Conservation (phyloP, 306 rosid genomes). For the Hippophae gyantsensis region DNA sequence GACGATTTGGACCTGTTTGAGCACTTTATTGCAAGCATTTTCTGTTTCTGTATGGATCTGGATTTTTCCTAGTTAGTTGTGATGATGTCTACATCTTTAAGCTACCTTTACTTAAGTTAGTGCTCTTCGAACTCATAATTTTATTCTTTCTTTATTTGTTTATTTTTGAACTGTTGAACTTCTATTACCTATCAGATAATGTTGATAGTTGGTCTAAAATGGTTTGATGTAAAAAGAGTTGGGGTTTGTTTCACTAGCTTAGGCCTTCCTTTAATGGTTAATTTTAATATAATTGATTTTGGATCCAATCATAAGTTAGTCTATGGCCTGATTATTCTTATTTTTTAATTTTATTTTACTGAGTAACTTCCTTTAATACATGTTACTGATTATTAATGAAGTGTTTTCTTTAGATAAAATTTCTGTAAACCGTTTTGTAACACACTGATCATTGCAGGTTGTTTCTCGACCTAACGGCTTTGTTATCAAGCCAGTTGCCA, state of each 20-base stretch:
- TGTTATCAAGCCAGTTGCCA: slow-evolving; percentile 77
- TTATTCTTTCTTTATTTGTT: too few species aligned
- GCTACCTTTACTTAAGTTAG: too few species aligned
- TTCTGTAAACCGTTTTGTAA: slow-evolving; percentile 1
- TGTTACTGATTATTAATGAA: too few species aligned
- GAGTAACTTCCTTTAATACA: too few species aligned
- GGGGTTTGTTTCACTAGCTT: neutral
- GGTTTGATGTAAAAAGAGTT: too few species aligned
- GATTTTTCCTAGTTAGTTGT: too few species aligned
- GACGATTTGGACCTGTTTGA: slow-evolving; percentile 14
- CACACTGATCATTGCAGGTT: slow-evolving; percentile 48
- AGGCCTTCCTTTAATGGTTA: slow-evolving; percentile 1
- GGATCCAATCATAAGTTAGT: slow-evolving; percentile 4
- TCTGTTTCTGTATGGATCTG: slow-evolving; percentile 2
- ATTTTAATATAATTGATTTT: neutral
- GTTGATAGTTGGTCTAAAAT: too few species aligned
- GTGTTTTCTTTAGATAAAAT: too few species aligned
- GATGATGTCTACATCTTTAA: too few species aligned
- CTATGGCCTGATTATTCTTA: neutral
- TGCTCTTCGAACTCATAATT: too few species aligned
- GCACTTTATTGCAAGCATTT: slow-evolving; percentile 8
- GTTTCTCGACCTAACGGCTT: slow-evolving; percentile 80
- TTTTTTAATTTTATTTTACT: neutral
- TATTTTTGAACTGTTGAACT: too few species aligned
- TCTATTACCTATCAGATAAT: too few species aligned